Conservation (phyloP, 257 asterid genomes). For the Ballota nigra region DNA sequence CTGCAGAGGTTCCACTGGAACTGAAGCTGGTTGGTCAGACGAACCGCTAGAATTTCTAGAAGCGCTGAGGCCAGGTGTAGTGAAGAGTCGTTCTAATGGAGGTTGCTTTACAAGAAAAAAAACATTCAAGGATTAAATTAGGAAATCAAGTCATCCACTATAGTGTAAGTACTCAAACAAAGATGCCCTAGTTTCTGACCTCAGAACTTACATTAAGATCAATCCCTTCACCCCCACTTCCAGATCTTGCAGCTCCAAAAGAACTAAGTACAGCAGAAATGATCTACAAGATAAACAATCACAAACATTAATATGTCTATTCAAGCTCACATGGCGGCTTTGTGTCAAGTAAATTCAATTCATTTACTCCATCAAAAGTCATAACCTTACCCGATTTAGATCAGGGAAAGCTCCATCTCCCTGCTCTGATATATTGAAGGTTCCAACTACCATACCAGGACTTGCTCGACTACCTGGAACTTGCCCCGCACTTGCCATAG, state of each 20-base stretch:
- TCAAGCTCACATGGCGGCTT: conserved; percentile 20
- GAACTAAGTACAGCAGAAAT: conserved; percentile 66
- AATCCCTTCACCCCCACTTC: conserved; percentile 63
- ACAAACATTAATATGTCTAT: conserved; percentile 12
- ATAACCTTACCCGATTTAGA: conserved; percentile 63
- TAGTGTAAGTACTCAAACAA: conserved; percentile 15
- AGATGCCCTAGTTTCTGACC: conserved; percentile 20
- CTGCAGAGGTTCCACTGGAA: conserved; percentile 57
- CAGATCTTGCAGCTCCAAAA: conserved; percentile 58
- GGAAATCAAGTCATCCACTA: conserved; percentile 8
- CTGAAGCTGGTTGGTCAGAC: conserved; percentile 51
- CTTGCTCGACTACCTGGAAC: conserved; percentile 43
- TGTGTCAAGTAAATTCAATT: background rate
- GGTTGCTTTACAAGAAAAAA: conserved; percentile 46
- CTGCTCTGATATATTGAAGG: conserved; percentile 82
- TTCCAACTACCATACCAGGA: conserved; percentile 73
- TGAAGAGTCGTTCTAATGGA: conserved; percentile 43
- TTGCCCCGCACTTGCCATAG: conserved; percentile 47
- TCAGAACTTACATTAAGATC: conserved; percentile 71
- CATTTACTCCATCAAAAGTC: background rate
- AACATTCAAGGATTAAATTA: conserved; percentile 7
- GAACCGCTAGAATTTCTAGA: conserved; percentile 46
- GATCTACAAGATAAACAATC: conserved; percentile 44
- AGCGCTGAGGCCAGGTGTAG: conserved; percentile 38
- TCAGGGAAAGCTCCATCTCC: conserved; percentile 79